Conservation (phyloP, 805 yeast species). For the Danielia reshetovae region DNA sequence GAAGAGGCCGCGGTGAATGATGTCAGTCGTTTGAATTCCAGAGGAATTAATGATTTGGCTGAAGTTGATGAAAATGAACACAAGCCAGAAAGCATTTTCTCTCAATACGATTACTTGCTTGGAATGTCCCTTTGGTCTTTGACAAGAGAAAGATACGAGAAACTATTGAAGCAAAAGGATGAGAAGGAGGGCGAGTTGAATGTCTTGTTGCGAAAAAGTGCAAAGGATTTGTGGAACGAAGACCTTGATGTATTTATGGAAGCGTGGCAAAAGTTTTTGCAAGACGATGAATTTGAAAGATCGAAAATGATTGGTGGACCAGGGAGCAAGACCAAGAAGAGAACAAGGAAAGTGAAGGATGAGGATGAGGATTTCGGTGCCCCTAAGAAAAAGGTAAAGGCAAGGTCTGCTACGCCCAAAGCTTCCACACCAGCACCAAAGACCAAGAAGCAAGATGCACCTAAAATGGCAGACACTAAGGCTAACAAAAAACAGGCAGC, state of each 20-base stretch:
- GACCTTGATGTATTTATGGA: conserved; percentile 74
- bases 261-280: conserved; percentile 65
- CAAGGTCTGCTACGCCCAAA: background rate
- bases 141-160: conserved; percentile 84
- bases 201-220: conserved; percentile 57
- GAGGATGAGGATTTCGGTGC: conserved; percentile 12
- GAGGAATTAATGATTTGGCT: conserved; percentile 24
- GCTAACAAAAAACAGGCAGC: conserved; percentile 6
- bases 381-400: conserved; percentile 8
- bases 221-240: conserved; percentile 83
- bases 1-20: conserved; percentile 39
- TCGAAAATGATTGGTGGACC: conserved; percentile 42
- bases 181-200: conserved; percentile 71
- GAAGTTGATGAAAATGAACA: conserved; percentile 33
- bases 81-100: conserved; percentile 50
- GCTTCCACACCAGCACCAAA: conserved; percentile 1
- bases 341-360: conserved; percentile 17
- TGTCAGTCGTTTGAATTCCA: conserved; percentile 13
- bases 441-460: background rate
- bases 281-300: conserved; percentile 59
- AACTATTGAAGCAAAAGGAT: conserved; percentile 66
- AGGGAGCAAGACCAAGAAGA: conserved; percentile 37
- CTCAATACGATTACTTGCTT: conserved; percentile 79
- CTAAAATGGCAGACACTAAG: conserved; percentile 1
- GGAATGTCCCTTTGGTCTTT: conserved; percentile 94